Evolutionary conservation across 2,329 filamentous ascomycete species (phyloP), one percentile per base, ranked within the genome.

Genomic region (Claviceps citrina): DNA sequence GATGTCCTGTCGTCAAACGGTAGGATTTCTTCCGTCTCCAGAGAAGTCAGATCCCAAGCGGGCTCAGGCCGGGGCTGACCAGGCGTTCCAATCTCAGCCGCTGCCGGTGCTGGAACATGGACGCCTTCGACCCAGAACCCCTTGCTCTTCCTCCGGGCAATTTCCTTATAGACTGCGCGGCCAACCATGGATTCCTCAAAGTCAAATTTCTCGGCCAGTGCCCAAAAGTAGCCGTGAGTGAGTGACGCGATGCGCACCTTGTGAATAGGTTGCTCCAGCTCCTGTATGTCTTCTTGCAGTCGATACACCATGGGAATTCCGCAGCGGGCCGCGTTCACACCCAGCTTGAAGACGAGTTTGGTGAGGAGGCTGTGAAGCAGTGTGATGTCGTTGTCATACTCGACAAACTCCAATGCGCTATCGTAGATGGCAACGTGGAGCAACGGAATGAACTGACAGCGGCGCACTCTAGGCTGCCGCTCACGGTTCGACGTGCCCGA

Each of bases 391-490:
- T 75, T 68, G 45, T 91, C 82, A 33, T 72, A 78, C 20, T 79
- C 71, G 18, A 83, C 68, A 47, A 68, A 76, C 50, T 91, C 81
- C 18, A 89, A 62, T 7, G 84, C 82, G 48, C 83, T 84, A 56
- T 96, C 89, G 57, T 93, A 95, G n/a, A 91, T 72, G 37, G 82
- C 79, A 33, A 95, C 68, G 59, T 95, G 87, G 3, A 96, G 66
- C 3, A 93, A 67, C 40, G 84, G 75, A 36, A 95, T 61, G 54
- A 93, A 95, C 31, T 76, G 78, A n/a, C 76, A 77, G 31, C 72
- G 71, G 3, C 66, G 63, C 7, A 62, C 61, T 44, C 53, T 53
- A 16, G 63, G 54, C 13, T 65, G 63, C 45, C 71, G 76, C 31
- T 84, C 79, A 41, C 73, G 63, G 36, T 63, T 61, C 3, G 79